Evolutionary conservation across 1,284 basidiomycete genomes (phyloP), one percentile per base, ranked within the genome.

Genomic region (Cryptococcus sp.): DNA sequence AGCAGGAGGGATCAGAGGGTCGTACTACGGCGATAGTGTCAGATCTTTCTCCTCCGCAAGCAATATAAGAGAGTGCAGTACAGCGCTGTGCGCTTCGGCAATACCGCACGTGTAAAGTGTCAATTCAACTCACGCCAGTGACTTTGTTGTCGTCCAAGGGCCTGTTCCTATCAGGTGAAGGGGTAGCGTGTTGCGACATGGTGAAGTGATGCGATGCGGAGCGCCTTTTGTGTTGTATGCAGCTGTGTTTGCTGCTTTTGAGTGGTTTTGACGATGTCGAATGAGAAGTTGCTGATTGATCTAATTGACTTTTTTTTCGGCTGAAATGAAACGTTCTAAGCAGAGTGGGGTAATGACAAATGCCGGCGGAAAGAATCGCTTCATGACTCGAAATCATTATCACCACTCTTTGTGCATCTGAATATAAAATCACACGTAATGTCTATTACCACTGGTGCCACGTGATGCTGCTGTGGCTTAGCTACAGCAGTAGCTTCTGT

Each of bases 1-100:
- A 0, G 89, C 89, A 19, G 93, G 93, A 69, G 93, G 90, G 63
- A 95, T 87, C 43, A 97, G 85, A 8, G 93, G 93, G 71, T 96
- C 93, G 77, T 95, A 95, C 89, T 91, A 73, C n/a, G 34, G 39
- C 23, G 8, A 40, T 16, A 44, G 15, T 11, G 13, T 44, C n/a
- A 19, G 41, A 25, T 16, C 16, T 41, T 43, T 19, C n/a, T 43
- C 19, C n/a, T 22, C 38, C 5, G 19, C 17, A 15, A 5, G 25
- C 46, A 6, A 47, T 7, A 16, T 19, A n/a, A n/a, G n/a, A n/a
- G n/a, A n/a, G 23, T 17, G 19, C 25, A 13, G 19, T 13, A 34
- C 29, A 34, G 29, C 29, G 29, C 29, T 10, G 29, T 34, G 29
- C 29, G 29, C 8, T 17, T 25, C 26, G 16, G 44, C 13, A 16